Evolutionary conservation across 2,329 filamentous ascomycete genomes (phyloP).

Genomic region (Fusarium lateritium): DNA sequence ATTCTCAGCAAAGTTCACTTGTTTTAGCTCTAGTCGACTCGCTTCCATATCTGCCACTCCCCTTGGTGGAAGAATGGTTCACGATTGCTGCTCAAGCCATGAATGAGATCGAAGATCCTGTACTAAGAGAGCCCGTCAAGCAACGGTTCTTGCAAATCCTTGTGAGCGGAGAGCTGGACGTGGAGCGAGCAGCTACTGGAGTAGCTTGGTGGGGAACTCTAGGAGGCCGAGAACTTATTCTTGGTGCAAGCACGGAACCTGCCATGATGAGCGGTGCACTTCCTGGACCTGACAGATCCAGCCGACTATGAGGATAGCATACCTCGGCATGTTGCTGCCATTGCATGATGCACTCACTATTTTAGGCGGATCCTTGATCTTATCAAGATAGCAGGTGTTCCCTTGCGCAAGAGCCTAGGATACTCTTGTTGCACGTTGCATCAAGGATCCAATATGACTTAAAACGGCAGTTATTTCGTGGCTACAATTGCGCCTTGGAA

Average conservation of each 20-base stretch:
- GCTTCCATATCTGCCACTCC: constrained; percentile 79
- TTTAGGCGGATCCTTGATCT: constrained; percentile 3
- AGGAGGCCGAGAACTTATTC: constrained; percentile 67
- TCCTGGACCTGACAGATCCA: constrained; percentile 51
- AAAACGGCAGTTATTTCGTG: constrained; percentile 18
- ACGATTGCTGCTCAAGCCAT: constrained; percentile 78
- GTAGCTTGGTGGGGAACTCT: constrained; percentile 87
- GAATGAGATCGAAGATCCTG: constrained; percentile 72
- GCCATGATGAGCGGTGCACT: constrained; percentile 71
- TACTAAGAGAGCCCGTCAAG: constrained; percentile 75
- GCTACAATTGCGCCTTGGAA: constrained; percentile 16
- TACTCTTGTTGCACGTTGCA: constrained; percentile 18
- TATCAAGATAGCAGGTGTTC: neutral
- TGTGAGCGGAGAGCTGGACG: constrained; percentile 87
- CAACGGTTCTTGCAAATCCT: constrained; percentile 85
- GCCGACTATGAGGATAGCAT: constrained; percentile 54
- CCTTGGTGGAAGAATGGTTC: constrained; percentile 85
- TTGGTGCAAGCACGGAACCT: constrained; percentile 49
- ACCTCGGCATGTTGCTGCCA: constrained; percentile 5
- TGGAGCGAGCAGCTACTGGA: constrained; percentile 83
- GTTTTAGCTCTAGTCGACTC: constrained; percentile 84
- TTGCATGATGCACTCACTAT: neutral
- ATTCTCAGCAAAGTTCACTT: constrained; percentile 86
- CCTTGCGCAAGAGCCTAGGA: neutral
- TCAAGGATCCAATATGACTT: neutral